These are phyloP conservation scores for Phytopythium kandeliae DNA, from an alignment of 352 stramenopile genomes.

Conservation along the genomic window DNA sequence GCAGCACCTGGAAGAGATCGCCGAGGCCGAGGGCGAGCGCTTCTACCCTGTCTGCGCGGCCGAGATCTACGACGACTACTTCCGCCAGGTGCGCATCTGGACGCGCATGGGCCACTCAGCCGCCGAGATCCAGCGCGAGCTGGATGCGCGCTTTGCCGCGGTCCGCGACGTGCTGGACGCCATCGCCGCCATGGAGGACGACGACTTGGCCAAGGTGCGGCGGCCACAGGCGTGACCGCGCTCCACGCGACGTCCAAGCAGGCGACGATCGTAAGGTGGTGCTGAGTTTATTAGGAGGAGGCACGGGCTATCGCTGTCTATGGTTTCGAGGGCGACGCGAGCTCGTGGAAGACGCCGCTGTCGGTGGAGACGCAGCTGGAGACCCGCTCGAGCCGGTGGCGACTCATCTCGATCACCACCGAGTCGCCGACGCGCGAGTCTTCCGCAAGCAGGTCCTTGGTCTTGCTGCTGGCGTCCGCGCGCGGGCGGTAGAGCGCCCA, in stretches of 20 bases:
- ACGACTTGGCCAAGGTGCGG: neutral
- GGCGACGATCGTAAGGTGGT: neutral
- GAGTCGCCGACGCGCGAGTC: neutral
- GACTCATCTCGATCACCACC: neutral
- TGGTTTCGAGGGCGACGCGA: neutral
- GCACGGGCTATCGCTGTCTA: neutral
- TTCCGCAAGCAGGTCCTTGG: neutral
- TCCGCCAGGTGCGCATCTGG: conserved; percentile 64
- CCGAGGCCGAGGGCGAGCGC: conserved; percentile 37
- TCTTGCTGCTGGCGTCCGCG: neutral
- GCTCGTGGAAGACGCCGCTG: neutral
- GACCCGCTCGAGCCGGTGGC: neutral
- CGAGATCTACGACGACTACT: conserved; percentile 69
- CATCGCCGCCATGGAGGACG: conserved; percentile 24
- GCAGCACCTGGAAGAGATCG: conserved; percentile 48
- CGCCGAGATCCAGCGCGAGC: conserved; percentile 39
- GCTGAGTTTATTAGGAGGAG: neutral
- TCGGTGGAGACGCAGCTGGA: neutral
- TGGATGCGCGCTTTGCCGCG: conserved; percentile 44
- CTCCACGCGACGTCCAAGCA: too few relatives aligned
- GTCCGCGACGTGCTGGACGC: conserved; percentile 31
- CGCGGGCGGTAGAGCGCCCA: conserved; percentile 14
- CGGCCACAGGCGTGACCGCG: neutral
- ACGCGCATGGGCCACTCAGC: conserved; percentile 59
- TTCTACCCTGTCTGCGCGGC: conserved; percentile 61